A percentile compares a stretch with the other conserved stretches of the same genome.
Evolutionary conservation across 345 rosid species (phyloP).

Genomic region (Brassica cretica): DNA sequence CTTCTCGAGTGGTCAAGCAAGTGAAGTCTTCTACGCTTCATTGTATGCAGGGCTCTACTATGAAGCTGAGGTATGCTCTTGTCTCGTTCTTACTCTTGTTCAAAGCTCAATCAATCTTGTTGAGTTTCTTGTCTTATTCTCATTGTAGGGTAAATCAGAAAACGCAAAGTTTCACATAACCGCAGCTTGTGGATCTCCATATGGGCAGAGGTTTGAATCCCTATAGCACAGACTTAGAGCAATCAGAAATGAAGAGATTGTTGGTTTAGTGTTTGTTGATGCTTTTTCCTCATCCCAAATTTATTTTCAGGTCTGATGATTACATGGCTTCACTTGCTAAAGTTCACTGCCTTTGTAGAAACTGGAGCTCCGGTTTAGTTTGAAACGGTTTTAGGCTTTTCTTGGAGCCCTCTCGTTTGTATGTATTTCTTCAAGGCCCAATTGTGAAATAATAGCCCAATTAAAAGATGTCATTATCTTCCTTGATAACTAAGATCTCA

Average conservation of each 20-base stretch:
- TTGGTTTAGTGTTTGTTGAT: background rate
- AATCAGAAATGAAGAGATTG: background rate
- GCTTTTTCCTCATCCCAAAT: background rate
- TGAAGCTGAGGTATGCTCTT: slow-evolving; percentile 72
- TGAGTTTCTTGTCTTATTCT: background rate
- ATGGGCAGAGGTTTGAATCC: slow-evolving; percentile 66
- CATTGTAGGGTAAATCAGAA: slow-evolving; percentile 60
- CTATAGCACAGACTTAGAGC: background rate
- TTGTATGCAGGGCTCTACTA: slow-evolving; percentile 77
- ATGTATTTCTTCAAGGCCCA: background rate
- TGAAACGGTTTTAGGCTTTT: slow-evolving; percentile 12
- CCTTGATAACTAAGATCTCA: background rate
- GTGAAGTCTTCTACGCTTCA: slow-evolving; percentile 72
- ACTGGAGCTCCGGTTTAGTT: slow-evolving; percentile 49
- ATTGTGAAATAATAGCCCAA: slow-evolving; percentile 13
- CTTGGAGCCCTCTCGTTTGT: background rate
- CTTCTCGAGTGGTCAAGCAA: slow-evolving; percentile 54
- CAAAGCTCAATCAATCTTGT: too few species aligned
- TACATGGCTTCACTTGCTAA: slow-evolving; percentile 90
- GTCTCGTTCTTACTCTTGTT: slow-evolving; percentile 8
- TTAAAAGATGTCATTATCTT: background rate
- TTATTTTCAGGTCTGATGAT: slow-evolving; percentile 72
- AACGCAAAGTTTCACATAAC: slow-evolving; percentile 62
- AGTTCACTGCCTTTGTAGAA: slow-evolving; percentile 70
- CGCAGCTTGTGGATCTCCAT: slow-evolving; percentile 63